phyloP scores from a whole-genome alignment of 805 yeast species.

The Myxozyma nipponensis region DNA sequence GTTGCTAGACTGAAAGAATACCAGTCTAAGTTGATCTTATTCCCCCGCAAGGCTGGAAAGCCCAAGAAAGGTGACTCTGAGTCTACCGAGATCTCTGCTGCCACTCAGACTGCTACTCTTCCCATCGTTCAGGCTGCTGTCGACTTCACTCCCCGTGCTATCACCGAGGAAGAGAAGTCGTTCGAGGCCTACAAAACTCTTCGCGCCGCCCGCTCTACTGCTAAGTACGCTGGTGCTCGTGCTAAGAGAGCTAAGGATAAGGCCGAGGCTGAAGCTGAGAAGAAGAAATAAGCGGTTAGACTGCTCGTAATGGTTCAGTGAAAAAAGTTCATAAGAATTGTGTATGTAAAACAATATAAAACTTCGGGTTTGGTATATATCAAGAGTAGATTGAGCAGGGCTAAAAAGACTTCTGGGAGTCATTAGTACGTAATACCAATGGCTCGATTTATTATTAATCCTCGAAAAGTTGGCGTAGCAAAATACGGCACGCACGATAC shows the following conservation, averaged over 20 bases:
- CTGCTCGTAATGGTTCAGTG: not conserved
- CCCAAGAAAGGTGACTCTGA: slow-evolving; percentile 45
- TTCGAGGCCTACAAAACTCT: slow-evolving; percentile 90
- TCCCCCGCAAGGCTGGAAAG: slow-evolving; percentile 85
- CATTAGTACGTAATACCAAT: too few relatives aligned
- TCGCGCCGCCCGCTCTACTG: slow-evolving; percentile 91
- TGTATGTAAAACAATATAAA: slow-evolving; percentile 3
- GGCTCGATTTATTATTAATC: slow-evolving; percentile 2
- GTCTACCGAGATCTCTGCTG: slow-evolving; percentile 60
- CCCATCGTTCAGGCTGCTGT: slow-evolving; percentile 79
- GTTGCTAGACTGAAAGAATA: slow-evolving; percentile 95
- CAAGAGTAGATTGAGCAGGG: not conserved
- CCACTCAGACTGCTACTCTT: slow-evolving; percentile 79
- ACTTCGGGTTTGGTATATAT: not conserved
- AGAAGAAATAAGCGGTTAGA: slow-evolving; percentile 71
- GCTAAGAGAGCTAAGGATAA: slow-evolving; percentile 98
- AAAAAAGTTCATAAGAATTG: not conserved
- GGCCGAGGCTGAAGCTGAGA: slow-evolving; percentile 89
- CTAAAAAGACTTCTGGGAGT: not conserved
- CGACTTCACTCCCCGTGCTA: slow-evolving; percentile 84
- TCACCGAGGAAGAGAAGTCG: slow-evolving; percentile 57
- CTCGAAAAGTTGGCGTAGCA: slow-evolving; percentile 17
- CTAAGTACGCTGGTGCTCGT: slow-evolving; percentile 92
- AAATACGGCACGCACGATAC: slow-evolving; percentile 11
- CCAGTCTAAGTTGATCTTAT: slow-evolving; percentile 91